A percentile compares a stretch with the other conserved stretches of the same genome.
Evolutionary conservation across 371 early-diverging fungal species (phyloP).

Genomic region (Dentiscutata heterogama): DNA sequence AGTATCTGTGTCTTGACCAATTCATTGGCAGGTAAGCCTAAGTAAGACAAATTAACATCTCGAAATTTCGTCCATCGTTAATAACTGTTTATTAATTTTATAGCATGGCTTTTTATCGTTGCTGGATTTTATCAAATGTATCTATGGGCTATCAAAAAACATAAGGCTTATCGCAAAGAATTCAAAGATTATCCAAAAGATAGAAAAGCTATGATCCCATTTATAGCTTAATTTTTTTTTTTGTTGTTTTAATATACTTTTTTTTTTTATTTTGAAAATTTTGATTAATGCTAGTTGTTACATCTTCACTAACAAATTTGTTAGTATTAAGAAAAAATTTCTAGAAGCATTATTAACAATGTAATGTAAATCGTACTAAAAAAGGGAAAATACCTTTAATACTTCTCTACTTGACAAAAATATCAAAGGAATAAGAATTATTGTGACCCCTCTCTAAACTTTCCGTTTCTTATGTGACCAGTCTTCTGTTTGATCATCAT

Average conservation of each 20-base stretch:
- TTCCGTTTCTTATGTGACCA: conserved; percentile 12
- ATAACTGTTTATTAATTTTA: conserved; percentile 18
- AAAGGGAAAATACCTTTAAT: no score
- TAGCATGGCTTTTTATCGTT: conserved; percentile 80
- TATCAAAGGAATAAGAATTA: background rate
- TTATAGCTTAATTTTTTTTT: conserved; percentile 67
- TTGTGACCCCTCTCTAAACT: background rate
- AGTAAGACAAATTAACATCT: background rate
- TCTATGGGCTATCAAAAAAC: conserved; percentile 98
- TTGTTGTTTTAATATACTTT: background rate
- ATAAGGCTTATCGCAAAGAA: conserved; percentile 90
- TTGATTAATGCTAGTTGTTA: no score
- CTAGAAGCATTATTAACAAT: no score
- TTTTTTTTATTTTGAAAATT: background rate
- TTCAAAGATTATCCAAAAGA: conserved; percentile 93
- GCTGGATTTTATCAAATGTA: conserved; percentile 93
- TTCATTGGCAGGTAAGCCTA: conserved; percentile 75
- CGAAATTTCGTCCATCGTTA: background rate
- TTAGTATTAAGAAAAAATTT: no score
- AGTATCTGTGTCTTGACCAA: conserved; percentile 80
- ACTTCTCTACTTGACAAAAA: background rate
- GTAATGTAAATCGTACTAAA: no score
- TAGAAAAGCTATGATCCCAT: conserved; percentile 93
- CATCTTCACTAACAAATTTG: no score
- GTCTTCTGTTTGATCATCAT: background rate